Percentiles rank a stretch among this genome's conserved stretches.
Evolutionary conservation across 2,329 filamentous ascomycete species (phyloP).

Genomic region (Dothideomycetes sp.): DNA sequence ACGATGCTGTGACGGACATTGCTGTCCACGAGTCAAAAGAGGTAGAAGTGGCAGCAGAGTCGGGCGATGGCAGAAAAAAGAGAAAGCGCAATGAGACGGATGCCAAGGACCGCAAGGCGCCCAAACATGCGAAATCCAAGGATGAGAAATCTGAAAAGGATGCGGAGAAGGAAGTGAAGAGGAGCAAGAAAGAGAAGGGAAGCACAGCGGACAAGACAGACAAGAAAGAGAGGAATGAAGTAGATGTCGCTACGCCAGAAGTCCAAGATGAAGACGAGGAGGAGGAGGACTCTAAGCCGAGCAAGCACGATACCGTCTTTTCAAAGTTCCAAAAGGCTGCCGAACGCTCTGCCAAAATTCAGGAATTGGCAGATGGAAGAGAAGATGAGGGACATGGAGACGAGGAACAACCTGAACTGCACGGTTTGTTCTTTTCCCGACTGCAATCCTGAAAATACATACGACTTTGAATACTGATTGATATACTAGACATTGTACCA

Average conservation of each 20-base stretch:
- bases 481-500: slow-evolving; percentile 56
- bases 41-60: slow-evolving; percentile 1
- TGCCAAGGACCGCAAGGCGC: slow-evolving; percentile 17
- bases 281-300: slow-evolving; percentile 19
- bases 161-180: not conserved
- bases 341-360: slow-evolving; percentile 10
- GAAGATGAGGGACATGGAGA: slow-evolving; percentile 15
- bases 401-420: slow-evolving; percentile 32
- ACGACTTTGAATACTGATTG: no score
- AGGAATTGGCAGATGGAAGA: slow-evolving; percentile 9
- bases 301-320: slow-evolving; percentile 26
- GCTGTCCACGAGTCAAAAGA: not conserved
- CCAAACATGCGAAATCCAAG: slow-evolving; percentile 9
- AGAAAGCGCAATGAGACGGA: slow-evolving; percentile 20
- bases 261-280: slow-evolving; percentile 19
- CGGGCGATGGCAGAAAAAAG: slow-evolving; percentile 13
- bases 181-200: not conserved
- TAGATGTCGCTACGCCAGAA: slow-evolving; percentile 13
- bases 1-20: not conserved
- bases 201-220: not conserved
- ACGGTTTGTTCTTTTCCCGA: slow-evolving; percentile 25
- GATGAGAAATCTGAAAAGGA: slow-evolving; percentile 6
- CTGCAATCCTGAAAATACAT: no score
- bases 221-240: not conserved
- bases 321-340: slow-evolving; percentile 32